Percentiles rank a stretch among this genome's conserved stretches.
These are phyloP conservation scores for Neocallimastix lanati DNA, from an alignment of 192 early-diverging fungal genomes.

Conservation along the genomic window DNA sequence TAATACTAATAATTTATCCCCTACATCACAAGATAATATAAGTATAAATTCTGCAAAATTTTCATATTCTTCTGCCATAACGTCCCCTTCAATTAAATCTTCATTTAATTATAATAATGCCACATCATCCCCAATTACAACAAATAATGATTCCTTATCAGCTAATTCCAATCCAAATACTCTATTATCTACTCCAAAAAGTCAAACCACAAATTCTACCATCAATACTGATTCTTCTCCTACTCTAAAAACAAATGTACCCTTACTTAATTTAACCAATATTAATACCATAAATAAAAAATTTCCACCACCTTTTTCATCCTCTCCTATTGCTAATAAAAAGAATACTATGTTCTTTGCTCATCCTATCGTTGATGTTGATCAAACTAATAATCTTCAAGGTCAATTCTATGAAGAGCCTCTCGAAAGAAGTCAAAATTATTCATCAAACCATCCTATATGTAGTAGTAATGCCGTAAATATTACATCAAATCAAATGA, in stretches of 20 bases:
- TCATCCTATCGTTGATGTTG: background rate
- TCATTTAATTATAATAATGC: background rate
- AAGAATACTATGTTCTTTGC: background rate
- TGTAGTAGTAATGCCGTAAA: too few relatives aligned
- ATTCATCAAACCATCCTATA: background rate
- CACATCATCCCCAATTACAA: background rate
- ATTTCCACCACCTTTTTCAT: background rate
- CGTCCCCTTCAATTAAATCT: background rate
- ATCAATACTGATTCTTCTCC: too few relatives aligned
- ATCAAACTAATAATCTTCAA: background rate
- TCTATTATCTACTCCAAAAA: too few relatives aligned
- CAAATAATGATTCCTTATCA: background rate
- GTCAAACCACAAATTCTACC: too few relatives aligned
- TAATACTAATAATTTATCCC: background rate
- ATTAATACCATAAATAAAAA: background rate
- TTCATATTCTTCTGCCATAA: background rate
- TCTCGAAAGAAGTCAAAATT: background rate
- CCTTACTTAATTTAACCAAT: background rate
- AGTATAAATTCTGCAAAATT: background rate
- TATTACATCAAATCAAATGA: too few relatives aligned
- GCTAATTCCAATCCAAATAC: too few relatives aligned
- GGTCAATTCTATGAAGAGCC: background rate
- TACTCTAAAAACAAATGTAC: background rate
- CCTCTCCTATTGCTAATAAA: background rate
- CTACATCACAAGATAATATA: background rate